phyloP scores from a whole-genome alignment of 1,139 yeast genomes.

The Spencermartinsiella ligniputridi region DNA sequence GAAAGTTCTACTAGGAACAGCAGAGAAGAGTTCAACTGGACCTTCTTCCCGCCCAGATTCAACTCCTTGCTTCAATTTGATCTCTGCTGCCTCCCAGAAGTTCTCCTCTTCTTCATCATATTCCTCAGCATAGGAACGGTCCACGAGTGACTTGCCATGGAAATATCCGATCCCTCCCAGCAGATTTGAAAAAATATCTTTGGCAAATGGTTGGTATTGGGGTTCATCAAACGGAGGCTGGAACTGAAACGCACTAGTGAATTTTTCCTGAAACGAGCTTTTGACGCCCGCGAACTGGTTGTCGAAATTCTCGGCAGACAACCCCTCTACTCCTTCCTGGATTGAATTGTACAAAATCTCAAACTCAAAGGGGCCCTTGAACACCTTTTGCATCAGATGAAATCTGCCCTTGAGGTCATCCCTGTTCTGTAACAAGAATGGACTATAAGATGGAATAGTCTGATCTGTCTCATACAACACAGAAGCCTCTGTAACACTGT shows the following conservation, averaged over 20 bases:
- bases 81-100: conserved; percentile 31
- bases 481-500: conserved; percentile 52
- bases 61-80: conserved; percentile 18
- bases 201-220: conserved; percentile 56
- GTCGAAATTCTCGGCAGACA: conserved; percentile 30
- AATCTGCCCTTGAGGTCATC: conserved; percentile 66
- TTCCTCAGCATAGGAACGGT: conserved; percentile 61
- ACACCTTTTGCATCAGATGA: conserved; percentile 74
- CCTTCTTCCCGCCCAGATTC: conserved; percentile 28
- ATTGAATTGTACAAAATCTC: conserved; percentile 58
- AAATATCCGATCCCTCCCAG: conserved; percentile 89
- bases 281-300: conserved; percentile 33
- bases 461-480: conserved; percentile 35
- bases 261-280: conserved; percentile 50
- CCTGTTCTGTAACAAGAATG: conserved; percentile 55
- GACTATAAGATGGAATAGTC: conserved; percentile 35
- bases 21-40: conserved; percentile 59
- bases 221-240: conserved; percentile 49
- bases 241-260: conserved; percentile 50
- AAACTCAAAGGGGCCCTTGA: conserved; percentile 71
- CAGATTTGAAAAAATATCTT: conserved; percentile 74
- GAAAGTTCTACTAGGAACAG: conserved; percentile 89
- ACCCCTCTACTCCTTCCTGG: conserved; percentile 38
- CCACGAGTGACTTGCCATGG: conserved; percentile 83
- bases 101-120: conserved; percentile 45